phyloP scores from a whole-genome alignment of 2,329 filamentous ascomycete genomes.

The Penicillium sp. region DNA sequence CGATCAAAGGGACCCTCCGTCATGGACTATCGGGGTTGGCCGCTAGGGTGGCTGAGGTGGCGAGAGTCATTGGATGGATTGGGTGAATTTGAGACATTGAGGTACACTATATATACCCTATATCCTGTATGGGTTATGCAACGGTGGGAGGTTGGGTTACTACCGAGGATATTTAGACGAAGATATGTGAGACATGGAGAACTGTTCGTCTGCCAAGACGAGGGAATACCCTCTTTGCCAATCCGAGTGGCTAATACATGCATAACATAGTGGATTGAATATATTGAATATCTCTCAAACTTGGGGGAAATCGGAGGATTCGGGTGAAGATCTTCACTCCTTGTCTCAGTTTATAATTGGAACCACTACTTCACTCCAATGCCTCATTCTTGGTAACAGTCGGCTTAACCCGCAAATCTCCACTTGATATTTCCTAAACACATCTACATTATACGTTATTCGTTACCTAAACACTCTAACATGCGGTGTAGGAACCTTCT shows the following conservation, averaged over 20 bases:
- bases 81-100: constrained; percentile 8
- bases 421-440: background rate
- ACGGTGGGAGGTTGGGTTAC: background rate
- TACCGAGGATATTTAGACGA: background rate
- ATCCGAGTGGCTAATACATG: background rate
- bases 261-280: background rate
- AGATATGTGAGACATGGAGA: background rate
- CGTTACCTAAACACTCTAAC: background rate
- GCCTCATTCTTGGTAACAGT: background rate
- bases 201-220: background rate
- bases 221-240: background rate
- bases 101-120: background rate
- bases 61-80: background rate
- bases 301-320: background rate
- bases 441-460: background rate
- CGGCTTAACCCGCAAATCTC: background rate
- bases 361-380: background rate
- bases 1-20: background rate
- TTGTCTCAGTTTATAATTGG: background rate
- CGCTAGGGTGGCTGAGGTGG: constrained; percentile 8
- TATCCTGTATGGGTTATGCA: background rate
- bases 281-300: background rate
- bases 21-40: constrained; percentile 1
- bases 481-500: background rate
- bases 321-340: background rate